Evolutionary conservation across 345 rosid species (phyloP), one percentile per base, ranked within the genome.

Genomic region (Gossypium longicalyx): DNA sequence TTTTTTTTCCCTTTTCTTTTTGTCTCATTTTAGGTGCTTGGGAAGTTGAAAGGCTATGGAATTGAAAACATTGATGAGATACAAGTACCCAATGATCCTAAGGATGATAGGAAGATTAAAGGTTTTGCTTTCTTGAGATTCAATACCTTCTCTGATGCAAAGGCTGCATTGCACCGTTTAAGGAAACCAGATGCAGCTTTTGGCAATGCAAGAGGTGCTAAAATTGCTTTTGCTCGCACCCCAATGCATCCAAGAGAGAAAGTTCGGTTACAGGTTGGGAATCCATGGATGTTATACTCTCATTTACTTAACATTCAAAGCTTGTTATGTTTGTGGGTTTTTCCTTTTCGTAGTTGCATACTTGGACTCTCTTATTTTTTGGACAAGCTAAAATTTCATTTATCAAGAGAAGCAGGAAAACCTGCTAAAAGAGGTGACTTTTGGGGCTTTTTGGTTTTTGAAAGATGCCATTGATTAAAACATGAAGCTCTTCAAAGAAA

Each of bases 61-160:
- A 48, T 76, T 70, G 74, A 60, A 76, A 49, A 60, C n/a, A 8
- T 76, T 70, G 79, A 47, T 44, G 69, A 76, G 43, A 61, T 76
- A 51, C 25, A 48, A 19, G 38, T 76, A 49, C 74, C 74, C 4
- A 12, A n/a, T 29, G 74, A 69, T 60, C 41, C 62, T 13, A 54
- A 59, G 53, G 70, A 69, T 9, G 69, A 69, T 3, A 51, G 58
- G 54, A 20, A 61, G 70, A 76, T 19, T 49, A 69, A 61, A 60
- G 79, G 79, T 69, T 76, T 59, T 60, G 74, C 79, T 69, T 25
- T 68, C 47, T 48, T 76, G 61, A 56, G 56, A 59, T 76, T 76
- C 54, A 60, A 47, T 34, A 69, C 70, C 64, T 72, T 54, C 63
- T 47, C 53, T 38, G 64, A 61, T 76, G 74, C 74, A 70, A 52